phyloP scores from a whole-genome alignment of 2,329 filamentous ascomycete species.

The Eurotiales sp. region DNA sequence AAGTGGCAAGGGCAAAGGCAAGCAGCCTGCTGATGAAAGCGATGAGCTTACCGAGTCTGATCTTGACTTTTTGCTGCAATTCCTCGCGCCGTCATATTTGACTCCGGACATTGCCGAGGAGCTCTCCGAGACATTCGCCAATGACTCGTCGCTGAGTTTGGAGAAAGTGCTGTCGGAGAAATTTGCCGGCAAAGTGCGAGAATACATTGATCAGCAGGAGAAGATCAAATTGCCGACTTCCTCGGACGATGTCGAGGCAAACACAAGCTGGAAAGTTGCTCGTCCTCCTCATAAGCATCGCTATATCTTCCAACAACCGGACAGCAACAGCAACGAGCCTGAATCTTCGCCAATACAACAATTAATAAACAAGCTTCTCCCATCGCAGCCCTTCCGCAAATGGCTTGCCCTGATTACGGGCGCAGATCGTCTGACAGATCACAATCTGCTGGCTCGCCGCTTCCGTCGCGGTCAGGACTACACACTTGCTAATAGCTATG shows the following conservation, averaged over 20 bases:
- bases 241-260: constrained; percentile 56
- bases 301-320: constrained; percentile 76
- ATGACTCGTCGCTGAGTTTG: constrained; percentile 79
- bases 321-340: constrained; percentile 28
- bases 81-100: constrained; percentile 83
- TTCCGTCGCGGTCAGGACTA: constrained; percentile 89
- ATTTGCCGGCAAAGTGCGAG: constrained; percentile 68
- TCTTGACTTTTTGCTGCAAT: constrained; percentile 84
- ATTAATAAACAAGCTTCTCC: constrained; percentile 75
- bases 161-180: constrained; percentile 73
- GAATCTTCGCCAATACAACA: constrained; percentile 60
- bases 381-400: constrained; percentile 79
- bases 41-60: constrained; percentile 69
- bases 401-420: constrained; percentile 85
- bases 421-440: constrained; percentile 61
- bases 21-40: constrained; percentile 45
- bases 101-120: constrained; percentile 87
- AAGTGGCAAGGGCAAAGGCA: constrained; percentile 26
- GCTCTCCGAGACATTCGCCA: constrained; percentile 72
- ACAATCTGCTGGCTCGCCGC: constrained; percentile 75
- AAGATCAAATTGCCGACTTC: constrained; percentile 38
- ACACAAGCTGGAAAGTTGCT: constrained; percentile 68
- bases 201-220: constrained; percentile 67
- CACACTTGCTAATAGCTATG: constrained; percentile 83
- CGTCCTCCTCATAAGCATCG: constrained; percentile 93